Conservation (phyloP, 371 early-diverging fungal species). For the Caulochytrium protostelioides region DNA sequence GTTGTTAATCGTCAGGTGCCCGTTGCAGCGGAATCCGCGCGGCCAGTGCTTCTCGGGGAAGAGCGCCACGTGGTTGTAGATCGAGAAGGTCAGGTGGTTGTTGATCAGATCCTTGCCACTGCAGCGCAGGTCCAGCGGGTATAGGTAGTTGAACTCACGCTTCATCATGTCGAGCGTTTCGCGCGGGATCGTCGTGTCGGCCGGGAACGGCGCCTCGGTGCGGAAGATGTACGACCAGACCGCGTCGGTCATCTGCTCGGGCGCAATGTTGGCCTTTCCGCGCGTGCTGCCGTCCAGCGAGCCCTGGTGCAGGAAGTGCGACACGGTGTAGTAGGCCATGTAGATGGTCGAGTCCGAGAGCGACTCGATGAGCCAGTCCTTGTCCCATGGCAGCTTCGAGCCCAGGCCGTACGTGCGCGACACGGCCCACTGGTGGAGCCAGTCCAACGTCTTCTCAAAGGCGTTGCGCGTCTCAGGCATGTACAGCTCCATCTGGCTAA, state of each 20-base stretch:
- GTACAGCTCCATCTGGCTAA: constrained; percentile 68
- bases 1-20: constrained; percentile 89
- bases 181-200: constrained; percentile 31
- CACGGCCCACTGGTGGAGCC: constrained; percentile 99
- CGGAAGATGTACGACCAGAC: constrained; percentile 91
- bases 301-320: constrained; percentile 74
- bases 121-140: constrained; percentile 93
- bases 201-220: constrained; percentile 42
- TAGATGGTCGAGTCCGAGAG: constrained; percentile 99
- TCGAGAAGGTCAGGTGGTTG: constrained; percentile 97
- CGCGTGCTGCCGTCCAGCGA: constrained; percentile 61
- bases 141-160: constrained; percentile 89
- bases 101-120: constrained; percentile 98
- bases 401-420: constrained; percentile 96
- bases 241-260: constrained; percentile 73
- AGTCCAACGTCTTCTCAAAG: constrained; percentile 73
- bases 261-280: constrained; percentile 59
- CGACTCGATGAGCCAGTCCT: constrained; percentile 91
- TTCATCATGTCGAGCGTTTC: constrained; percentile 46
- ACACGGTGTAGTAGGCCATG: constrained; percentile 99
- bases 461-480: constrained; percentile 68
- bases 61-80: constrained; percentile 97
- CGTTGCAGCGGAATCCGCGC: constrained; percentile 78
- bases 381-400: constrained; percentile 92
- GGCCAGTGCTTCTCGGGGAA: constrained; percentile 95